phyloP scores from a whole-genome alignment of 441 rosid genomes.

The Populus trichocarpa region DNA sequence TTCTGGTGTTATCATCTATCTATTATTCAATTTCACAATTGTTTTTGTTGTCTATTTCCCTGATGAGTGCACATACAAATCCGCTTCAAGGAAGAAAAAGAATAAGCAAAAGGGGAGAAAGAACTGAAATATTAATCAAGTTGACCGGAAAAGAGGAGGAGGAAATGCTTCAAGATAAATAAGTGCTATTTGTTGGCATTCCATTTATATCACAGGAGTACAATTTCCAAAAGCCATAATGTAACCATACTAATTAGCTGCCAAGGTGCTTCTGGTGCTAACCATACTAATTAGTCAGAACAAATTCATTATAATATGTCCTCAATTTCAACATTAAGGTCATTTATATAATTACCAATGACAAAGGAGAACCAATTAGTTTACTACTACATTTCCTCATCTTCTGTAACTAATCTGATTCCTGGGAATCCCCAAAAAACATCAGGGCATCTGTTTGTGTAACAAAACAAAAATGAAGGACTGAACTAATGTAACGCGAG shows the following conservation, averaged over 20 bases:
- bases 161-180: too few relatives aligned
- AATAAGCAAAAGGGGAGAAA: too few relatives aligned
- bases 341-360: not conserved
- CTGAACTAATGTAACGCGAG: not conserved
- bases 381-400: not conserved
- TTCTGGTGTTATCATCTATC: too few relatives aligned
- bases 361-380: not conserved
- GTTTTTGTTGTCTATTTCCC: too few relatives aligned
- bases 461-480: not conserved
- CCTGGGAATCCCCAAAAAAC: not conserved
- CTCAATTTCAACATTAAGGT: not conserved
- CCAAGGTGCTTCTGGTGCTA: not conserved
- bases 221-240: not conserved
- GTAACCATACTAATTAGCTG: not conserved
- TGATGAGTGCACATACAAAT: too few relatives aligned
- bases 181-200: too few relatives aligned
- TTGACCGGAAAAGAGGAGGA: too few relatives aligned
- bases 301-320: not conserved
- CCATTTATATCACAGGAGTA: not conserved
- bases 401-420: not conserved
- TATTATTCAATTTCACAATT: too few relatives aligned
- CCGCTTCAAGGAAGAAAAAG: too few relatives aligned
- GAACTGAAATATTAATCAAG: too few relatives aligned
- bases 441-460: not conserved
- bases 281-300: not conserved